phyloP scores from a whole-genome alignment of 345 rosid genomes.

The Murraya koenigii region DNA sequence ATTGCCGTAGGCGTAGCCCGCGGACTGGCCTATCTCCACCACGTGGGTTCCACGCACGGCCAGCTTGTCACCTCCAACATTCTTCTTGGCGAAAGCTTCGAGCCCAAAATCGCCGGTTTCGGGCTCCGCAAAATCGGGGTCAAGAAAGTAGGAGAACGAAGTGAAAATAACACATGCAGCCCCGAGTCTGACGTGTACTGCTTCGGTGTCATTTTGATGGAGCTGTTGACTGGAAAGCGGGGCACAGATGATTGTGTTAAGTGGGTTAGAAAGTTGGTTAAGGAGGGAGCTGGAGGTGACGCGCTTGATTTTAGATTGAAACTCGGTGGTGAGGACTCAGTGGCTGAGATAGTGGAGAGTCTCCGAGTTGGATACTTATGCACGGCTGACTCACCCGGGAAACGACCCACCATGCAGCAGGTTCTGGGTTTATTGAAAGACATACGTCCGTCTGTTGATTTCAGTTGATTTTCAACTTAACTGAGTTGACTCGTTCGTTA shows the following conservation, averaged over 20 bases:
- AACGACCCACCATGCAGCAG: slow-evolving; percentile 93
- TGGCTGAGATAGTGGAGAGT: slow-evolving; percentile 74
- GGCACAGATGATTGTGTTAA: slow-evolving; percentile 54
- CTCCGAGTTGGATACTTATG: slow-evolving; percentile 80
- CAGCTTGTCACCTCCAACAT: slow-evolving; percentile 76
- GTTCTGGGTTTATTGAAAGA: slow-evolving; percentile 86
- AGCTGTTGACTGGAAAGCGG: slow-evolving; percentile 65
- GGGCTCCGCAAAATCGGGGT: slow-evolving; percentile 45
- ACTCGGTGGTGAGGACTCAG: slow-evolving; percentile 44
- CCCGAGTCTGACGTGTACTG: slow-evolving; percentile 60
- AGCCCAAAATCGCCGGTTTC: slow-evolving; percentile 75
- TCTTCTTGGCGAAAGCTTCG: slow-evolving; percentile 66
- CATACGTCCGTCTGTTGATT: slow-evolving; percentile 35
- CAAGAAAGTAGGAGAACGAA: not conserved
- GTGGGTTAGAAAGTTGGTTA: slow-evolving; percentile 57
- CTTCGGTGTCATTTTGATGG: slow-evolving; percentile 70
- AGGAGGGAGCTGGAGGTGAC: slow-evolving; percentile 57
- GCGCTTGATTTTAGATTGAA: slow-evolving; percentile 65
- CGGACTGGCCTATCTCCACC: slow-evolving; percentile 91
- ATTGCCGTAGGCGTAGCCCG: slow-evolving; percentile 87
- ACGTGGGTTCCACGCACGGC: slow-evolving; percentile 76
- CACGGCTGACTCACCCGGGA: slow-evolving; percentile 72
- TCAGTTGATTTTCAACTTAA: not conserved
- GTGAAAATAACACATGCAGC: not conserved
- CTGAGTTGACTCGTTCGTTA: not conserved